Base-by-base conservation (phyloP, 2,329 filamentous ascomycete genomes). In the Metarhizium sp. region DNA sequence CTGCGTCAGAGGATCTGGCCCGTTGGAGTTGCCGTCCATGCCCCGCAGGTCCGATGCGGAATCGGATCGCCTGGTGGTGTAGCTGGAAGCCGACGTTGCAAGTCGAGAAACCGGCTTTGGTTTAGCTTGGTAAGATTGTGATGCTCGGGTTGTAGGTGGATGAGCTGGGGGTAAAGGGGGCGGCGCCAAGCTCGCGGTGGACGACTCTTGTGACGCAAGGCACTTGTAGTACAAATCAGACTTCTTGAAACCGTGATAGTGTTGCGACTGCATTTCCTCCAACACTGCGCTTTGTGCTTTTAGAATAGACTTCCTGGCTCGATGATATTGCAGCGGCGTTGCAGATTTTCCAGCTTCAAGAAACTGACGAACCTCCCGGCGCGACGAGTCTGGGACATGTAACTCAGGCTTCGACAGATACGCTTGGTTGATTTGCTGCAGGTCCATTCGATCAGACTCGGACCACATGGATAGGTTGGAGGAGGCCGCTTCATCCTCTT, bases 201-300 rank as follows among this genome's bases (percentile, higher is more conserved):
- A 55, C 46, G 82, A 78, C 70, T 96, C 91, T 64, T 95, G 90
- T 13, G 92, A 88, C 7, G 92, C 90, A 1, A 99, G 78, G 67
- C 92, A 96, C 69, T 99, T 99, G 76, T 94, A 97, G 68, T 91
- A 99, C 0, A 99, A 72, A 65, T 97, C 94, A 0, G 94, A 96
- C 62, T 85, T 88, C 66, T 92, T 95, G 75, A 99, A 99, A 20
- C 82, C 83, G 18, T 87, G 84, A 60, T 94, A 94, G 66, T 95
- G 83, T 14, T 80, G 82, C 25, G 84, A 82, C 64, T 91, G 86
- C 82, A 99, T 89, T 62, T 88, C 85, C 58, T 95, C 88, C 55
- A 96, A 79, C 0, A 92, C 87, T 2, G 83, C 79, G 18, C 89
- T 92, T 67, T 99, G 94, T 0, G 89, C 86, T 58, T 81, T 82